Base-by-base conservation (phyloP, 768 basidiomycete genomes). In the Rhodotorula babjevae region DNA sequence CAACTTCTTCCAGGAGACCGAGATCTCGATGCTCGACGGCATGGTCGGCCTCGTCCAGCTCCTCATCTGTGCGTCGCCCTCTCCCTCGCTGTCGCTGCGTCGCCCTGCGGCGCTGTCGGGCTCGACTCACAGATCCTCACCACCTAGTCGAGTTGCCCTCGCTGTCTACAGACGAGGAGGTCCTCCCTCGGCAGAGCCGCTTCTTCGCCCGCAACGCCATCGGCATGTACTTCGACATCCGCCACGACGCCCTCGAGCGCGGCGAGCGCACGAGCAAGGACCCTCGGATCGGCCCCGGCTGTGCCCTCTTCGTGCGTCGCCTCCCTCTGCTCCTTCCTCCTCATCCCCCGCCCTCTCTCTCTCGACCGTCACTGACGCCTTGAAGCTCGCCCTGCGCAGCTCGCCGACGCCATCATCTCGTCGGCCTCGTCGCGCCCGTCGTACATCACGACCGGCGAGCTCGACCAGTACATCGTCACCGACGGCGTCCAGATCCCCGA, bases 401-500 rank as follows among this genome's bases (percentile, higher is more conserved):
- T 72, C 33, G 71, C 71, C 63, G 71, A 72, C 55, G 71, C 71
- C 11, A 47, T 64, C 36, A 72, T 72, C 27, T 58, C 71, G 18
- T 58, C 71, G 14, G 31, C 71, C 2, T 64, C 58, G 29, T 61
- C 47, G 3, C 66, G 71, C 6, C 71, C 71, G 0, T 72, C 67
- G 2, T 72, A 56, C 71, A 72, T 72, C 67, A 61, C 71, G 42
- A 61, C 67, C 0, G 29, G n/a, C 62, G 71, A 72, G 40, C 71
- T 72, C 66, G 71, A 72, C 46, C 42, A 16, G 23, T 68, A 60
- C 59, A 65, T 52, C 55, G 27, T 72, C 21, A 44, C 58, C 8
- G 71, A 72, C 62, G 67, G 71, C 31, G 71, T 72, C 8, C 58
- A 53, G 7, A 58, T 72, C 14, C 71, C 71, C 63, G 71, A 72